Evolutionary conservation across 2,329 filamentous ascomycete species (phyloP).

Genomic region (Fusarium praegraminearum): DNA sequence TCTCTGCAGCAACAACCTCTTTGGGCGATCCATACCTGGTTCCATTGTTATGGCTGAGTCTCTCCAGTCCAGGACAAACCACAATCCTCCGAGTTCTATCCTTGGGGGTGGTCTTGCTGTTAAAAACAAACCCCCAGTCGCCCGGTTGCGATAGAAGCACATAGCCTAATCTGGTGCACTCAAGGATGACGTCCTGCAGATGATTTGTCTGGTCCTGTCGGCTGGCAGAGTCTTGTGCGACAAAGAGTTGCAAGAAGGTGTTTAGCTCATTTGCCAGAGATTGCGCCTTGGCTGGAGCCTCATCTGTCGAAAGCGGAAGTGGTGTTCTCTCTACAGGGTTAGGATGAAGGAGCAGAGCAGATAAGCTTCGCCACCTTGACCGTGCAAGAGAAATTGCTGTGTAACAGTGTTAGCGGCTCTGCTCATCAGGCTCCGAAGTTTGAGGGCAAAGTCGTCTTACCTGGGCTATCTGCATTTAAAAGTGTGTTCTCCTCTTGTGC

Average conservation of each 20-base stretch:
- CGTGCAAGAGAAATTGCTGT: conserved; percentile 50
- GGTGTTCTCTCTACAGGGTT: conserved; percentile 53
- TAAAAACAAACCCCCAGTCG: conserved; percentile 53
- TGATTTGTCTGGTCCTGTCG: conserved; percentile 53
- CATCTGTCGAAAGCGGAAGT: conserved; percentile 48
- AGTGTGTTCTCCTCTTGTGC: conserved; percentile 47
- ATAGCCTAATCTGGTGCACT: conserved; percentile 58
- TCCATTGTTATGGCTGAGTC: conserved; percentile 46
- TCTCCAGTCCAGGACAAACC: conserved; percentile 50
- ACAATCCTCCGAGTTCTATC: conserved; percentile 26
- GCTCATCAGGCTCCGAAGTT: not conserved
- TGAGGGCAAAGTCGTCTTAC: conserved; percentile 43
- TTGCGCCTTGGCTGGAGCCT: conserved; percentile 49
- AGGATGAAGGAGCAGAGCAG: conserved; percentile 58
- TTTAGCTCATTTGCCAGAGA: conserved; percentile 52
- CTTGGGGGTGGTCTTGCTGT: not conserved
- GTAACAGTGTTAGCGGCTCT: not conserved
- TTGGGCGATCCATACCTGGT: conserved; percentile 38
- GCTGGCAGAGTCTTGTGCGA: conserved; percentile 42
- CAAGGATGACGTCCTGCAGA: conserved; percentile 55
- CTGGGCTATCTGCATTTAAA: conserved; percentile 47
- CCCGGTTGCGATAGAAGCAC: conserved; percentile 57
- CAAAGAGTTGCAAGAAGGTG: conserved; percentile 52
- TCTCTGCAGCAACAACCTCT: conserved; percentile 41
- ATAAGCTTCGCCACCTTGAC: conserved; percentile 57